These are phyloP conservation scores for Dissophora ornata DNA, from an alignment of 192 early-diverging fungal genomes.

Conservation along the genomic window DNA sequence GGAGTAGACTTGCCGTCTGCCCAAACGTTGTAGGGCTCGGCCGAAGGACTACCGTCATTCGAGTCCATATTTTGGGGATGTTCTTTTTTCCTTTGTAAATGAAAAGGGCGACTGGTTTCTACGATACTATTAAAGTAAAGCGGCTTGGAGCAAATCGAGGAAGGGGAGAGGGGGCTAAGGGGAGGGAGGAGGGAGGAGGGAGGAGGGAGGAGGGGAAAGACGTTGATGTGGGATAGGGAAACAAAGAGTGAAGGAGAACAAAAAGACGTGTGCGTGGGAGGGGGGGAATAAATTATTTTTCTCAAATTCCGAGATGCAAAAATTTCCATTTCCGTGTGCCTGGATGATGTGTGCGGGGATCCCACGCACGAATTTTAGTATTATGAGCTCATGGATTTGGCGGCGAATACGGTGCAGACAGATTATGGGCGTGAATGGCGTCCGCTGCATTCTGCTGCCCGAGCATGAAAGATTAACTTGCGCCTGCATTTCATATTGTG, in stretches of 20 bases:
- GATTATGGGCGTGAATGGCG: too few species aligned
- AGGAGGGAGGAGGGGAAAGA: not conserved
- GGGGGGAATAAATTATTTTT: not conserved
- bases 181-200: not conserved
- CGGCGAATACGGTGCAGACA: too few species aligned
- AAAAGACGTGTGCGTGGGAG: not conserved
- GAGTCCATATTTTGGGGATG: slow-evolving; percentile 1
- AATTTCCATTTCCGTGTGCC: too few species aligned
- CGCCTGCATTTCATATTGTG: too few species aligned
- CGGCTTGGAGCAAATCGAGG: not conserved
- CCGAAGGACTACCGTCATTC: not conserved
- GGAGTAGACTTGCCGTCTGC: not conserved
- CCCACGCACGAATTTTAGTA: too few species aligned
- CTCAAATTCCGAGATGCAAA: too few species aligned
- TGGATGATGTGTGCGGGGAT: too few species aligned
- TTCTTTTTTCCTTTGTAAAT: not conserved
- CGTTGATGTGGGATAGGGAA: not conserved
- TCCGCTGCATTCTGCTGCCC: too few species aligned
- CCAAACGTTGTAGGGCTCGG: slow-evolving; percentile 29
- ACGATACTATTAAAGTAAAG: not conserved
- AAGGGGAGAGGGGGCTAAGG: not conserved
- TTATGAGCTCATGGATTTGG: too few species aligned
- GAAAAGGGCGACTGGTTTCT: not conserved
- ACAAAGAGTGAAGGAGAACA: not conserved
- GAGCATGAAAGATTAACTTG: too few species aligned